Evolutionary conservation across 257 asterid species (phyloP), one percentile per base, ranked within the genome.

Genomic region (Cruciata laevipes): DNA sequence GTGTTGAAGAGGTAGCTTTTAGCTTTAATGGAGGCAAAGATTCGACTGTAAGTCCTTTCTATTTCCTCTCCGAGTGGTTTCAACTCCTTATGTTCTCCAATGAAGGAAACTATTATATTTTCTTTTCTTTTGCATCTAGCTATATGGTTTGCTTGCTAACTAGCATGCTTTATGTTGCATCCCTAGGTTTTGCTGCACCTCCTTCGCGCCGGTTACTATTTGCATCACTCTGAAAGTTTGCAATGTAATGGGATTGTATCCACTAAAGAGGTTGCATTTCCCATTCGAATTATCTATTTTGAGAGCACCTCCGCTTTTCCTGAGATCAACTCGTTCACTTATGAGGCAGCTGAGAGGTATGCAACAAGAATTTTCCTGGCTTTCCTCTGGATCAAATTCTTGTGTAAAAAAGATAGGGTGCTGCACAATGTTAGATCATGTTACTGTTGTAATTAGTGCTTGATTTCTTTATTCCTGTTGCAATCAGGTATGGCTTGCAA

Each of bases 11-110:
- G 82, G 89, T 92, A 68, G 98, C 96, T 21, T 78, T 92, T 77
- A 92, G 98, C 89, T 92, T 92, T 76, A 92, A 92, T 60, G 98
- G 97, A 42, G 98, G 98, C 78, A 92, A 92, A 77, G 97, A 89
- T 84, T 92, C 98, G 33, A 92, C 98, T 38, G 96, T 89, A 79
- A 81, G 98, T 78, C 75, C 42, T 52, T 61, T 11, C n/a, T 53
- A 66, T 55, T 32, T 65, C 37, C 32, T 51, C 25, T 33, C 35
- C 72, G 63, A 23, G 69, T 24, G 7, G 20, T 51, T 21, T 66
- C 68, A 44, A 38, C 33, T 53, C 53, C 53, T n/a, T 8, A 33
- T 20, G 61, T 40, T 42, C 12, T 12, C 55, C 20, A n/a, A 47
- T 47, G 14, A 42, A 42, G 11, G 51, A 14, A 42, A 42, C 3